Base-by-base conservation (phyloP, 768 basidiomycete species). In the Cubamyces lactineus region DNA sequence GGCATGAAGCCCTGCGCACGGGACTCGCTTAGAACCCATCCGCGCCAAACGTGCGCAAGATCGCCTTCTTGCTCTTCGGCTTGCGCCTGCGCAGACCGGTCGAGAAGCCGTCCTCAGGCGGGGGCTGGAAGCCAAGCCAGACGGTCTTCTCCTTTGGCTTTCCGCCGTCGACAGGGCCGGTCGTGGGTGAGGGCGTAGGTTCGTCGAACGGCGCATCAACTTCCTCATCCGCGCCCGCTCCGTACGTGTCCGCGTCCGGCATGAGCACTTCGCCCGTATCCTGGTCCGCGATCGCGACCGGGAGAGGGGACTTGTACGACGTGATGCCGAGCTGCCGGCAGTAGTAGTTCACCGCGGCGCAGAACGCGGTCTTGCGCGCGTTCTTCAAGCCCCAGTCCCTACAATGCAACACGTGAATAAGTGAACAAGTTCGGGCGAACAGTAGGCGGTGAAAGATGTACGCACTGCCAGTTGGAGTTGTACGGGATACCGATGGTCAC, bases 291-390 rank as follows among this genome's bases (percentile, higher is more conserved):
- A 74, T 85, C 43, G 81, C 77, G 65, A 93, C 69, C 12, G 91
- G 90, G 53, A 87, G 74, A 16, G 86, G 78, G 2, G 89, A 80
- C 67, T 84, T 80, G 73, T 78, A 79, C 64, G 82, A 85, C 21
- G 76, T 76, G 67, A 92, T 91, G 38, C 83, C 86, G 9, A 92
- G 82, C 69, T 89, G 83, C 56, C 79, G 82, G 68, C 83, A 88
- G 72, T 87, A 92, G 67, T 86, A 82, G 66, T 90, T 84, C 21
- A 86, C 86, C 1, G 91, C 91, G 9, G 88, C 88, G 69, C 91
- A 84, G 78, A 93, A 93, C 2, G 90, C 87, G 0, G 91, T 92
- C 70, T 82, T 85, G 49, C 89, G 83, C 12, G 80, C 73, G 63
- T 77, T 78, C 19, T 81, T 82, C 26, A 87, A 74, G 24, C 83